Conservation (phyloP, 2,329 filamentous ascomycete genomes). For the Pyrenophora graminea region DNA sequence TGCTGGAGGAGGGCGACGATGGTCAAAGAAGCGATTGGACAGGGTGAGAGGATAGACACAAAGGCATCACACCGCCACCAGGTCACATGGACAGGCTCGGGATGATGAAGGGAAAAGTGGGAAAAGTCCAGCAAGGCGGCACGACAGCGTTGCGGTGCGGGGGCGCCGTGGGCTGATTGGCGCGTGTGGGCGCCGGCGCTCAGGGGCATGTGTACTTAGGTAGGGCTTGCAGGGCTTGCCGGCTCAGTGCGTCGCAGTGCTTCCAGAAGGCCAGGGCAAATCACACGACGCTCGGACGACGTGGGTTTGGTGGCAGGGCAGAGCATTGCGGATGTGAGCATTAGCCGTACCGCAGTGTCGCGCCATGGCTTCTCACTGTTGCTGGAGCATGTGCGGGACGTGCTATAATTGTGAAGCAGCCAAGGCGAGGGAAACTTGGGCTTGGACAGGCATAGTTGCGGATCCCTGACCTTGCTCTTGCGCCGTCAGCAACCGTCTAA, state of each 20-base stretch:
- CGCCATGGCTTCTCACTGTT: slow-evolving; percentile 4
- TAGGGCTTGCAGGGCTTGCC: too few relatives aligned
- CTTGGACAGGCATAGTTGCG: slow-evolving; percentile 8
- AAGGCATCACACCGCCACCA: slow-evolving; percentile 39
- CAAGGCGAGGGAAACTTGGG: slow-evolving; percentile 12
- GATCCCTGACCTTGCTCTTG: slow-evolving; percentile 17
- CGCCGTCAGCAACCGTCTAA: slow-evolving; percentile 26
- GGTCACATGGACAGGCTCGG: slow-evolving; percentile 35
- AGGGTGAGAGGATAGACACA: slow-evolving; percentile 6
- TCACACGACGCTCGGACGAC: slow-evolving; percentile 33
- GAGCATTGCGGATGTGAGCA: slow-evolving; percentile 9
- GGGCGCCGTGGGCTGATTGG: slow-evolving; percentile 31
- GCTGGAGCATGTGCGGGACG: not conserved
- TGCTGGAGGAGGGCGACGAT: not conserved
- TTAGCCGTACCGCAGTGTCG: slow-evolving; percentile 4
- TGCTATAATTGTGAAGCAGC: slow-evolving; percentile 11
- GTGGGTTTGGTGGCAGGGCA: not conserved
- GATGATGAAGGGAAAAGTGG: slow-evolving; percentile 3
- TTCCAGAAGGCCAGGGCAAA: slow-evolving; percentile 13
- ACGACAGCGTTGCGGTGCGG: slow-evolving; percentile 24
- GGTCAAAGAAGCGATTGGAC: slow-evolving; percentile 24
- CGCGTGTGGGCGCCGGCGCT: slow-evolving; percentile 7
- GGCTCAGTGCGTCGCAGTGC: too few relatives aligned
- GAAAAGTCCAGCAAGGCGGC: slow-evolving; percentile 9
- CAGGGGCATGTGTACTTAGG: slow-evolving; percentile 29